Evolutionary conservation across 2,329 filamentous ascomycete genomes (phyloP).

Genomic region (Dactylonectria estremocensis): DNA sequence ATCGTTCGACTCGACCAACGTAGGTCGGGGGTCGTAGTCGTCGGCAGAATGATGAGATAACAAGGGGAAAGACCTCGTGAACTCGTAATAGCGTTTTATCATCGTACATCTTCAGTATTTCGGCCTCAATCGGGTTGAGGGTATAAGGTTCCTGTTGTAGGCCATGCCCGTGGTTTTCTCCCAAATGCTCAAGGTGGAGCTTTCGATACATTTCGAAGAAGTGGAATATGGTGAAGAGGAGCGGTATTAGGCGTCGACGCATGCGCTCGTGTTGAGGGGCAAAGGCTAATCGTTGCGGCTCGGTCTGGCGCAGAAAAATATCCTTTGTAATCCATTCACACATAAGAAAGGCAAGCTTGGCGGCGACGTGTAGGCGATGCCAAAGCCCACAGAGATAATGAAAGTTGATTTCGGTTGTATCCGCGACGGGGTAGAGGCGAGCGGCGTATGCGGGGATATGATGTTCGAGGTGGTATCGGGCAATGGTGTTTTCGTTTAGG

Average conservation of each 20-base stretch:
- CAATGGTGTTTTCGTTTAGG: conserved; percentile 73
- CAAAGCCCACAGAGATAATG: conserved; percentile 76
- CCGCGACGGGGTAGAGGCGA: conserved; percentile 70
- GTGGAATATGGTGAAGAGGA: conserved; percentile 77
- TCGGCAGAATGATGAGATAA: conserved; percentile 76
- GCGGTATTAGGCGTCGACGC: conserved; percentile 74
- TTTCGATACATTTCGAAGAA: conserved; percentile 77
- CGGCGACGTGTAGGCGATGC: conserved; percentile 76
- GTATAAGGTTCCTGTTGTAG: conserved; percentile 70
- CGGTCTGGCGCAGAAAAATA: conserved; percentile 73
- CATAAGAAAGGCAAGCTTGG: conserved; percentile 74
- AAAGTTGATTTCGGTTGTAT: conserved; percentile 65
- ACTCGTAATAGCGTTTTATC: conserved; percentile 74
- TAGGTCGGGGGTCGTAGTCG: conserved; percentile 76
- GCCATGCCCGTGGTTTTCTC: conserved; percentile 66
- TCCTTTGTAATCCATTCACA: conserved; percentile 77
- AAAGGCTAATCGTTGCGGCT: conserved; percentile 69
- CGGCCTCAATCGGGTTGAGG: conserved; percentile 72
- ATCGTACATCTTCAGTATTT: conserved; percentile 77
- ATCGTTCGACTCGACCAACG: conserved; percentile 73
- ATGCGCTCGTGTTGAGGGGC: conserved; percentile 74
- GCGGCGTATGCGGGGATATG: conserved; percentile 74
- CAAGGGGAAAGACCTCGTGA: conserved; percentile 75
- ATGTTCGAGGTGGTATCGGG: conserved; percentile 72
- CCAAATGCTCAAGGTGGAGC: conserved; percentile 71